These are phyloP conservation scores for Aspergillus phoenicis DNA, from an alignment of 2,329 filamentous ascomycete genomes.

Conservation along the genomic window DNA sequence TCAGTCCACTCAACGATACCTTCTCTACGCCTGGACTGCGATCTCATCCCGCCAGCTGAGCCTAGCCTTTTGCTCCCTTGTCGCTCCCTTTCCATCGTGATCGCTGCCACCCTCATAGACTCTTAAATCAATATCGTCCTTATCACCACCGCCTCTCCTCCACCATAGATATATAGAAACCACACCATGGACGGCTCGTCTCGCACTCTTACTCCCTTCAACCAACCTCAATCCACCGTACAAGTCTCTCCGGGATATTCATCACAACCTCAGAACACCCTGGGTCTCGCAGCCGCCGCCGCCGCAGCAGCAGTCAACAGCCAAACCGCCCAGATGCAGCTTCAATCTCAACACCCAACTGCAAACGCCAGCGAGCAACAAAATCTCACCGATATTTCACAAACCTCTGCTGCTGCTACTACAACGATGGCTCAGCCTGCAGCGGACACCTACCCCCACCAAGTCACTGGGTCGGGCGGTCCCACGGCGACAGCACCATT, in stretches of 20 bases:
- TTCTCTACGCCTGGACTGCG: not conserved
- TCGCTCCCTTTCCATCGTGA: not conserved
- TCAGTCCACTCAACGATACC: conserved; percentile 7
- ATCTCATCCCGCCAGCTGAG: not conserved
- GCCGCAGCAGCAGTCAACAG: conserved; percentile 1
- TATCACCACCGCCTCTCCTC: not conserved
- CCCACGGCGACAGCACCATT: conserved; percentile 59
- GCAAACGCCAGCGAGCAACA: not conserved
- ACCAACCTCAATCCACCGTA: conserved; percentile 1
- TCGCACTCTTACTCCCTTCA: conserved; percentile 8
- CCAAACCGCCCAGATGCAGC: not conserved
- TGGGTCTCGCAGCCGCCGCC: conserved; percentile 7
- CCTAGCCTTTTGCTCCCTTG: not conserved
- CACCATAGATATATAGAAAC: not conserved
- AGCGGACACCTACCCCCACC: conserved; percentile 27
- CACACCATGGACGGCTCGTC: conserved; percentile 8
- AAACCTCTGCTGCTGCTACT: conserved; percentile 7
- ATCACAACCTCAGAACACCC: conserved; percentile 7
- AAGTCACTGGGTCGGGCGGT: conserved; percentile 32
- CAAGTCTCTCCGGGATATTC: conserved; percentile 7
- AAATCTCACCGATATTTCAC: conserved; percentile 1
- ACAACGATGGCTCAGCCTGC: conserved; percentile 14
- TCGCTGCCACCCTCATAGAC: not conserved
- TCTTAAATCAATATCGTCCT: not conserved
- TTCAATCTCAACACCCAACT: not conserved